Evolutionary conservation across 1,284 basidiomycete species (phyloP).

Genomic region (Vanrija humicola): DNA sequence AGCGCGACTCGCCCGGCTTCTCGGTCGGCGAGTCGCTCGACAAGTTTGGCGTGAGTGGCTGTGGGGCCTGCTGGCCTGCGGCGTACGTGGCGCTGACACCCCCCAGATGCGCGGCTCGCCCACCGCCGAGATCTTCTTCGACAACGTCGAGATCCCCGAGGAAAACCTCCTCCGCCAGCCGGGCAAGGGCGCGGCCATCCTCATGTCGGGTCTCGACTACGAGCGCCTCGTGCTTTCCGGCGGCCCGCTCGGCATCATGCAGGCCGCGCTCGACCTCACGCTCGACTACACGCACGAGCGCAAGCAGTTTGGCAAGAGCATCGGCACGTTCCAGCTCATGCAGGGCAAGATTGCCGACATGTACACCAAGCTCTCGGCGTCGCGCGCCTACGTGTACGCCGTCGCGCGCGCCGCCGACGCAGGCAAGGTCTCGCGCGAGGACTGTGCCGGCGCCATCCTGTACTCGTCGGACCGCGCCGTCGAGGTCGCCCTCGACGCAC

Average conservation of each 20-base stretch:
- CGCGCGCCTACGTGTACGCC: conserved; percentile 86
- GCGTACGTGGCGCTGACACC: not conserved
- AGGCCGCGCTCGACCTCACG: conserved; percentile 85
- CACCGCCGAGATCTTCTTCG: conserved; percentile 90
- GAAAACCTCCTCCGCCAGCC: conserved; percentile 80
- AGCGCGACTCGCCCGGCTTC: conserved; percentile 76
- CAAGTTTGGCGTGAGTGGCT: conserved; percentile 68
- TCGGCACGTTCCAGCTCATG: conserved; percentile 94
- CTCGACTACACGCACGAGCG: conserved; percentile 86
- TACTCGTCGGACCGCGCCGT: conserved; percentile 86
- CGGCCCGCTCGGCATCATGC: conserved; percentile 83
- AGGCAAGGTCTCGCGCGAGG: conserved; percentile 78
- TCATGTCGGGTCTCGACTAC: conserved; percentile 91
- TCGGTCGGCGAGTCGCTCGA: conserved; percentile 85
- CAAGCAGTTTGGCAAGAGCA: conserved; percentile 73
- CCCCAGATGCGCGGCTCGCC: conserved; percentile 81
- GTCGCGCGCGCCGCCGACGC: conserved; percentile 83
- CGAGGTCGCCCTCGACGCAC: conserved; percentile 83
- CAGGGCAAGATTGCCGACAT: conserved; percentile 78
- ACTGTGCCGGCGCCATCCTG: conserved; percentile 86
- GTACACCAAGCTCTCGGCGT: conserved; percentile 89
- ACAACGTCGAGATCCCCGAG: conserved; percentile 81
- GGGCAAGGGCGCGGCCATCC: conserved; percentile 73
- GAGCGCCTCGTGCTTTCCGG: conserved; percentile 88
- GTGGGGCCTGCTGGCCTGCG: not conserved